Evolutionary conservation across 2,329 filamentous ascomycete genomes (phyloP).

Genomic region (Ilyonectria sp.): DNA sequence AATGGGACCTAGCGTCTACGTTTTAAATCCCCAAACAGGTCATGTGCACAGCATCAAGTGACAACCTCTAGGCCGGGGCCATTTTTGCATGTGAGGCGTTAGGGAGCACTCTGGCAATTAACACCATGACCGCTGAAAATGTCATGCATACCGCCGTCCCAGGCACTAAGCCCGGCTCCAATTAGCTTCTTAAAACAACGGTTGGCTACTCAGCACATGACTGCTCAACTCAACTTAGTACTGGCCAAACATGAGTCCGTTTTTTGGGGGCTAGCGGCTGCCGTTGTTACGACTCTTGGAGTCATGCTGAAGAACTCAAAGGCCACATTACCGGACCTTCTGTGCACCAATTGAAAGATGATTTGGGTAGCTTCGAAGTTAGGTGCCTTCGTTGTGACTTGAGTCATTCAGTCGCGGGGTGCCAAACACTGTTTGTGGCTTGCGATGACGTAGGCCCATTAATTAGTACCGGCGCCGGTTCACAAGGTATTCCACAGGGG

Average conservation of each 20-base stretch:
- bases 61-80: conserved; percentile 11
- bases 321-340: neutral
- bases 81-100: conserved; percentile 2
- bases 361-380: neutral
- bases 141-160: neutral
- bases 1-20: neutral
- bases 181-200: conserved; percentile 10
- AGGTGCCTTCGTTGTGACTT: conserved; percentile 9
- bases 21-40: no score
- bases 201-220: conserved; percentile 6
- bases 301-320: neutral
- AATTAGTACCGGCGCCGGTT: no score
- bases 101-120: neutral
- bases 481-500: no score
- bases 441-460: neutral
- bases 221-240: conserved; percentile 6
- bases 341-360: neutral
- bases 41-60: conserved; percentile 3
- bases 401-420: neutral
- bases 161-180: neutral
- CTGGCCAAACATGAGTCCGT: neutral
- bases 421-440: neutral
- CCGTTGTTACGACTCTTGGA: neutral
- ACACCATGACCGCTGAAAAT: neutral
- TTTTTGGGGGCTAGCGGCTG: conserved; percentile 16